A percentile compares a stretch with the other conserved stretches of the same genome.
phyloP scores from a whole-genome alignment of 2,329 filamentous ascomycete species.

The Trichocomaceae sp. region DNA sequence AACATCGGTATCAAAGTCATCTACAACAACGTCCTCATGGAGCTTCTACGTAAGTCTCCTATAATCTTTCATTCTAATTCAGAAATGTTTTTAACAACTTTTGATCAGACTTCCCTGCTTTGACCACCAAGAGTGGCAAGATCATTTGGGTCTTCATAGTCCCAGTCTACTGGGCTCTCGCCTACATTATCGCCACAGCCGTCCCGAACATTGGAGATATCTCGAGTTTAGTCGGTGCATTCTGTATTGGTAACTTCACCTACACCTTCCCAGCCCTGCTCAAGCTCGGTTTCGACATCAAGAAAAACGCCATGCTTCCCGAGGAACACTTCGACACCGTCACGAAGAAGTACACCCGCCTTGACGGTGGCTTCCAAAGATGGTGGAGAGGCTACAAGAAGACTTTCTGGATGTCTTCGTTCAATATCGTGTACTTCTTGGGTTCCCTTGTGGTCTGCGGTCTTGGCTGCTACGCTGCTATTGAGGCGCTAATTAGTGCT shows the following conservation, averaged over 20 bases:
- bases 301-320: constrained; percentile 21
- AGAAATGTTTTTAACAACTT: constrained; percentile 29
- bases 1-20: constrained; percentile 35
- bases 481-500: constrained; percentile 21
- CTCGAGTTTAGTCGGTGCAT: constrained; percentile 29
- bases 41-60: constrained; percentile 35
- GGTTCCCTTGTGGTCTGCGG: constrained; percentile 18
- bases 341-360: constrained; percentile 22
- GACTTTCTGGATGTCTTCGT: constrained; percentile 17
- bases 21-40: constrained; percentile 31
- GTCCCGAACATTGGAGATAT: constrained; percentile 33
- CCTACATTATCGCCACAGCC: constrained; percentile 39
- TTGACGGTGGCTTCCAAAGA: constrained; percentile 20
- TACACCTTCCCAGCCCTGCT: constrained; percentile 42
- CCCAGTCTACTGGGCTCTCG: constrained; percentile 19
- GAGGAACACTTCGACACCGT: constrained; percentile 32
- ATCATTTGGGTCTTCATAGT: constrained; percentile 31
- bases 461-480: constrained; percentile 21
- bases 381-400: constrained; percentile 14
- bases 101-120: constrained; percentile 24
- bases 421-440: constrained; percentile 18
- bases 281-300: constrained; percentile 19
- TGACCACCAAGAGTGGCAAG: constrained; percentile 35
- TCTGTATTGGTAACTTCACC: constrained; percentile 41
- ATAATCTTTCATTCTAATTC: constrained; percentile 26